Base-by-base conservation (phyloP, 306 rosid genomes). In the Cucumis hystrix region DNA sequence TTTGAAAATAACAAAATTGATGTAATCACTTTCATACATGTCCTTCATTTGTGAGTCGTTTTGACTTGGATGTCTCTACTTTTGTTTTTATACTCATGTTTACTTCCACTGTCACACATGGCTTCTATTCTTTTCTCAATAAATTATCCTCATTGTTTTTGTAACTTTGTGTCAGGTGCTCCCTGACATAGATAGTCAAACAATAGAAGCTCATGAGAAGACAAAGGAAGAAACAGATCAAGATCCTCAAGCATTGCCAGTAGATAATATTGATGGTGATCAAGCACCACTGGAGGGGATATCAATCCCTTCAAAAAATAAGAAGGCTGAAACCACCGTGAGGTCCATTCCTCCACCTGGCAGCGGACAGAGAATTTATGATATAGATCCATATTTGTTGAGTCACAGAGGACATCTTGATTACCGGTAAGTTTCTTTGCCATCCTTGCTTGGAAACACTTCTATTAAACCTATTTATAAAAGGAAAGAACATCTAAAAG, bases 341-440 rank as follows among this genome's bases (percentile, higher is more conserved):
- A 83, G 66, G 85, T 76, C 80, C 77, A 79, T 96, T 84, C 88
- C 96, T 55, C 86, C 90, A 79, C 96, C 97, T 72, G 96, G 99
- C 69, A 23, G 78, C 39, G 99, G 99, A 81, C 67, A 89, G 83
- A 91, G 75, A 78, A 96, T 96, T 85, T 96, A 88, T 68, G 91
- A 92, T 78, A 85, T 89, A 33, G 99, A 96, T 88, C 84, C 97
- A 75, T 33, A 61, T 67, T 84, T 96, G 87, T 71, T 70, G 65
- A 68, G 72, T 79, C 80, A 86, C 78, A 84, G 84, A 15, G 73
- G 17, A 25, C 99, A 96, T 89, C 92, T 96, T 85, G 94, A 91
- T 68, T 96, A 92, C 79, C 99, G 99, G 98, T 96, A 82, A 84
- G 79, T 78, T 58, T 57, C 23, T 23, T 58, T 39, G 15, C 49